A percentile compares a stretch with the other conserved stretches of the same genome.
Evolutionary conservation across 306 rosid species (phyloP).

Genomic region (Begonia masoniana): DNA sequence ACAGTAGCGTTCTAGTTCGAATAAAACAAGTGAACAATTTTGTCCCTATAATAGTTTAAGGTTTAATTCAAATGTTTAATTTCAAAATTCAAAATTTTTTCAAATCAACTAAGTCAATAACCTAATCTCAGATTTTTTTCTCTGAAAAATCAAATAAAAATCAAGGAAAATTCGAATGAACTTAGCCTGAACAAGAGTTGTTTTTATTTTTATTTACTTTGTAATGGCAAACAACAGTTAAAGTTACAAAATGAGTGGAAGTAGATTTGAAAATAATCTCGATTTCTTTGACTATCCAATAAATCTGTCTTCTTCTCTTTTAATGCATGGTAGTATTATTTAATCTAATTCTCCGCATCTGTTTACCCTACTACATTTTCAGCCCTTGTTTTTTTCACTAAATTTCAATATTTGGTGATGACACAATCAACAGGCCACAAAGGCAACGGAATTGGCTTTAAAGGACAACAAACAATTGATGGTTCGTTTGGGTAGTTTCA

Average conservation of each 20-base stretch:
- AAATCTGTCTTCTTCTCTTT: background rate
- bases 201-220: too few relatives aligned
- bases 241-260: background rate
- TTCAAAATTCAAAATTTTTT: too few relatives aligned
- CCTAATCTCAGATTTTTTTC: too few relatives aligned
- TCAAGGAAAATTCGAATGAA: too few relatives aligned
- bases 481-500: conserved; percentile 40
- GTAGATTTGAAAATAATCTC: background rate
- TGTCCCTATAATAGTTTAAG: too few relatives aligned
- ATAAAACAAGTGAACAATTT: too few relatives aligned
- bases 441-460: conserved; percentile 66
- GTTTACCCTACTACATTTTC: background rate
- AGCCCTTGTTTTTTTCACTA: conserved; percentile 8
- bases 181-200: too few relatives aligned
- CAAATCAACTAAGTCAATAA: too few relatives aligned
- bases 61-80: too few relatives aligned
- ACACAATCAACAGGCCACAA: conserved; percentile 44
- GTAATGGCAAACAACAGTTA: background rate
- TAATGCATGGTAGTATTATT: background rate
- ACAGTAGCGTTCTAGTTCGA: too few relatives aligned
- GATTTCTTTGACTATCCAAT: background rate
- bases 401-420: conserved; percentile 10
- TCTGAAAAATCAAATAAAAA: too few relatives aligned
- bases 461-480: conserved; percentile 62
- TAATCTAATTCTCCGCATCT: background rate